phyloP scores from a whole-genome alignment of 129 eudicot species.

The Mikania micrantha region DNA sequence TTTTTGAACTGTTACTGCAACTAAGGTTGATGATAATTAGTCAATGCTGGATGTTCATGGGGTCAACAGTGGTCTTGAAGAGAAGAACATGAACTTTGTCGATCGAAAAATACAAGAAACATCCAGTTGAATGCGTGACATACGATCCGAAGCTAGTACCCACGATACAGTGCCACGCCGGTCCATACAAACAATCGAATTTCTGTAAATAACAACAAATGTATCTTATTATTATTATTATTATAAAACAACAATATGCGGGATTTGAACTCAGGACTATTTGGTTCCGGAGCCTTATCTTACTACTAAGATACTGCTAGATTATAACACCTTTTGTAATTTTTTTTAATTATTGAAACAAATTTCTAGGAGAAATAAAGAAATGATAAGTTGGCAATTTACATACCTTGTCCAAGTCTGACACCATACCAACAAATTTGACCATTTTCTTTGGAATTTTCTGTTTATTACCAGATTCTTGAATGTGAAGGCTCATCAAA shows the following conservation, averaged over 20 bases:
- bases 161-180: constrained; percentile 87
- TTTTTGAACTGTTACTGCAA: not conserved
- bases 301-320: no score
- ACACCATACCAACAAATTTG: no score
- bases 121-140: constrained; percentile 73
- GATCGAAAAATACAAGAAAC: constrained; percentile 69
- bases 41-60: constrained; percentile 31
- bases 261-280: no score
- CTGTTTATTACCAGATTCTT: constrained; percentile 10
- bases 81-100: constrained; percentile 69
- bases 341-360: not conserved
- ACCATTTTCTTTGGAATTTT: constrained; percentile 20
- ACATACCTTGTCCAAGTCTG: no score
- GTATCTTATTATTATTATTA: no score
- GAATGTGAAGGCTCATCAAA: constrained; percentile 10
- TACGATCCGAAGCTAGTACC: constrained; percentile 85
- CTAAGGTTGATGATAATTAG: not conserved
- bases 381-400: no score
- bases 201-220: constrained; percentile 40
- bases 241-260: no score
- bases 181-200: constrained; percentile 65
- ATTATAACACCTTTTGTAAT: no score
- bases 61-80: constrained; percentile 65
- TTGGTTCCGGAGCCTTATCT: no score
- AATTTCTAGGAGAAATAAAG: not conserved